Evolutionary conservation across 345 rosid genomes (phyloP), one percentile per base, ranked within the genome.

Genomic region (Kandelia obovata): DNA sequence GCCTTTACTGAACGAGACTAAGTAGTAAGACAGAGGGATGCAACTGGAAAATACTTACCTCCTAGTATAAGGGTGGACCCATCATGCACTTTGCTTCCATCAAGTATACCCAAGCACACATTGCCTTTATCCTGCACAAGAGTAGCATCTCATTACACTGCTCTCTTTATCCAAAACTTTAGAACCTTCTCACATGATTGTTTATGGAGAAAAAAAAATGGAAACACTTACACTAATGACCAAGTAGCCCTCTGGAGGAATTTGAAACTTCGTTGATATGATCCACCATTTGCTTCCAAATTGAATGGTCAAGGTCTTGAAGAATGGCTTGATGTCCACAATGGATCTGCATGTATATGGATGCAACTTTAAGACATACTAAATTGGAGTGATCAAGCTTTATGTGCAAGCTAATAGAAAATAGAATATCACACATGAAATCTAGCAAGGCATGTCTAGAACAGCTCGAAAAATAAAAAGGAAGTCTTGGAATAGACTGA

Each of bases 281-380:
- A 94, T 82, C 92, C 89, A 81, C 98, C 98, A 94, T 79, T 88
- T 89, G 84, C 89, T 89, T 72, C 89, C 91, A 52, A 89, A 82
- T 58, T 91, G 94, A 69, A 94, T 81, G 59, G 92, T 89, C 79
- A 94, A 72, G 39, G 96, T 84, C 80, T 91, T 91, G 77, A 91
- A 94, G 78, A 77, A 68, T 75, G 68, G 83, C 79, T 79, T 88
- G 25, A 88, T 85, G 49, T 88, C 97, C 37, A 35, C 28, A 19
- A 89, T 59, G 9, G 91, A 82, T 66, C 98, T 94, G 89, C 84
- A 77, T 32, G 71, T 68, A 71, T 10, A 65, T 65, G 31, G 64
- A 67, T 26, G 37, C 20, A 71, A 51, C 31, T 64, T 67, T 68
- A 56, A 19, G 53, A 75, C 19, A 34, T 25, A 37, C 13, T 39